These are phyloP conservation scores for Paramecium caudatum DNA, from an alignment of 73 alveolate species.

Conservation along the genomic window DNA sequence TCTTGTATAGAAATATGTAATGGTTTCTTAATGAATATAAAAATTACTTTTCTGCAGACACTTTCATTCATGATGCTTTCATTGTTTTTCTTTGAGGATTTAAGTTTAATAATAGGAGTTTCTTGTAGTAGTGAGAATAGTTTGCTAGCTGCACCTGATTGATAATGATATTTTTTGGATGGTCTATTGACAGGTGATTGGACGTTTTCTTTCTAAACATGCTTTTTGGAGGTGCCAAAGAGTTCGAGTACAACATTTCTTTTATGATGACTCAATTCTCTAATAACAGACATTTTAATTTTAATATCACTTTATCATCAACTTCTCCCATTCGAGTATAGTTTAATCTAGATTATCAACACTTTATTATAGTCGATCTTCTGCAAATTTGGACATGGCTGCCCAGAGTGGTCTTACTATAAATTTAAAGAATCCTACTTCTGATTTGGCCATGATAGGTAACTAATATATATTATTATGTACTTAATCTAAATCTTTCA, in stretches of 20 bases:
- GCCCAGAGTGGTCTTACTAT: constrained; percentile 75
- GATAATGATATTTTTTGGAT: constrained; percentile 9
- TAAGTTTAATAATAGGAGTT: constrained; percentile 12
- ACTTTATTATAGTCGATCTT: constrained; percentile 51
- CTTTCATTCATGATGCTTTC: constrained; percentile 25
- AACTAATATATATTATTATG: constrained; percentile 40
- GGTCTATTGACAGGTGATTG: constrained; percentile 25
- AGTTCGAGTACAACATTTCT: constrained; percentile 49
- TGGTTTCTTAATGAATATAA: not conserved
- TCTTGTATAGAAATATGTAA: constrained; percentile 15
- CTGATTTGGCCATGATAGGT: constrained; percentile 72
- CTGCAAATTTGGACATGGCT: constrained; percentile 44
- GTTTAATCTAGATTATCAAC: constrained; percentile 71
- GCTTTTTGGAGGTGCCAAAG: constrained; percentile 55
- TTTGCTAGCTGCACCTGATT: not conserved
- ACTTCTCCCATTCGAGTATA: constrained; percentile 71
- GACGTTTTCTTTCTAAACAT: constrained; percentile 21
- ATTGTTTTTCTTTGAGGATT: constrained; percentile 17
- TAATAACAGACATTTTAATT: constrained; percentile 70
- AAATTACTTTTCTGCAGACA: not conserved
- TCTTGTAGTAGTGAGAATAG: not conserved
- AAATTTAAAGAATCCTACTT: constrained; percentile 72
- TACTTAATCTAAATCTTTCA: constrained; percentile 76
- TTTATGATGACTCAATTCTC: constrained; percentile 55
- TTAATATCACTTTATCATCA: constrained; percentile 31